phyloP scores from a whole-genome alignment of 495 filamentous ascomycete species.

The Penicillium egyptiacum region DNA sequence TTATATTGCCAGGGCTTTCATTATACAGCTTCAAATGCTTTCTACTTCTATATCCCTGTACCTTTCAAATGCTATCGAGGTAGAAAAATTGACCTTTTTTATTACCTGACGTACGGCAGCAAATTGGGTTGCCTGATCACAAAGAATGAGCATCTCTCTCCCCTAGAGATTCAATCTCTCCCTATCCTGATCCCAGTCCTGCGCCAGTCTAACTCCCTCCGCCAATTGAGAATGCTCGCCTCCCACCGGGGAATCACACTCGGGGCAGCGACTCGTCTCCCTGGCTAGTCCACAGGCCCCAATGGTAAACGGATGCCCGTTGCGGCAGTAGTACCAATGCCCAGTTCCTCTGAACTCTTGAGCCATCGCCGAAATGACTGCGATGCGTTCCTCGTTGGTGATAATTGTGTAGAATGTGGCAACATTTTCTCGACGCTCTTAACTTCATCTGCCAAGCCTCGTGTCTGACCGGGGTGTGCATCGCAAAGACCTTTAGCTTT shows the following conservation, averaged over 20 bases:
- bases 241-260: conserved; percentile 62
- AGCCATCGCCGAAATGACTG: conserved; percentile 53
- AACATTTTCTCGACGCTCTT: conserved; percentile 36
- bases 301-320: conserved; percentile 70
- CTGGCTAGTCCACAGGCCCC: conserved; percentile 74
- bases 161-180: not conserved
- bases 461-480: conserved; percentile 25
- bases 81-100: not conserved
- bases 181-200: conserved; percentile 45
- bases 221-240: conserved; percentile 54
- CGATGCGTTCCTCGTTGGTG: conserved; percentile 46
- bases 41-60: not conserved
- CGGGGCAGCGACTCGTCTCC: conserved; percentile 60
- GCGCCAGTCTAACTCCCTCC: conserved; percentile 51
- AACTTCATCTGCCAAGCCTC: conserved; percentile 30
- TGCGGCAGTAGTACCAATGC: conserved; percentile 68
- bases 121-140: not conserved
- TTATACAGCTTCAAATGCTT: not conserved
- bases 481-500: conserved; percentile 31
- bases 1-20: not conserved
- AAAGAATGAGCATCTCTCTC: not conserved
- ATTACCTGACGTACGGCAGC: not conserved
- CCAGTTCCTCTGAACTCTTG: conserved; percentile 53
- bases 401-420: conserved; percentile 44
- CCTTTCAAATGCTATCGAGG: too few species aligned